Base-by-base conservation (phyloP, 768 basidiomycete genomes). In the Naganishia friedmannii region DNA sequence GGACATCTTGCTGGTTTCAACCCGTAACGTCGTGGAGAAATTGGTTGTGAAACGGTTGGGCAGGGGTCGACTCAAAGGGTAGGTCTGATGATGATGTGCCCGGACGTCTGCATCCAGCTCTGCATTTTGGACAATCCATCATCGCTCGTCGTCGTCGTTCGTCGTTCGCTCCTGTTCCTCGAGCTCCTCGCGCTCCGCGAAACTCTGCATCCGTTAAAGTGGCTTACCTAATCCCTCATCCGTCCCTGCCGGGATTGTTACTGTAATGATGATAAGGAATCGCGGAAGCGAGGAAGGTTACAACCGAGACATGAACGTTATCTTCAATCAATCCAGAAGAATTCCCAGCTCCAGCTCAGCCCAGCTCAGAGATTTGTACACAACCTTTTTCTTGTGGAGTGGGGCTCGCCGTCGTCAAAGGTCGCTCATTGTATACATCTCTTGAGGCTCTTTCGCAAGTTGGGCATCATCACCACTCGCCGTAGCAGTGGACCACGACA, bases 1-100 rank as follows among this genome's bases (percentile, higher is more conserved):
- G n/a, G 69, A 65, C 69, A 65, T 70, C 51, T 23, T 58, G n/a
- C 6, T 13, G 28, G 28, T 21, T 28, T 65, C 19, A 3, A 8
- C 15, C 48, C 23, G n/a, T n/a, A n/a, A 12, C 23, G 48, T 51
- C 13, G n/a, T 51, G 15, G 3, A 21, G 15, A 21, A 21, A 51
- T 12, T 4, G 48, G 23, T n/a, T 2, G 42, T 8, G 42, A 42
- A 2, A 13, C 15, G 42, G 2, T n/a, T 42, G 42, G 42, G 42
- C 42, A 17, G 7, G 9, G 15, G 15, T 42, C 34, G 34, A 37
- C 42, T 42, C 12, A 12, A 12, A 12, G 12, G 34, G 12, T 5
- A 42, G 42, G 15, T 15, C 15, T 51, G n/a, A 51, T 15, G 48
- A 51, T 51, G 48, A 51, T n/a, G n/a, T n/a, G n/a, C 48, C 19